Evolutionary conservation across 768 basidiomycete genomes (phyloP).

Genomic region (Tulasnella sp.): DNA sequence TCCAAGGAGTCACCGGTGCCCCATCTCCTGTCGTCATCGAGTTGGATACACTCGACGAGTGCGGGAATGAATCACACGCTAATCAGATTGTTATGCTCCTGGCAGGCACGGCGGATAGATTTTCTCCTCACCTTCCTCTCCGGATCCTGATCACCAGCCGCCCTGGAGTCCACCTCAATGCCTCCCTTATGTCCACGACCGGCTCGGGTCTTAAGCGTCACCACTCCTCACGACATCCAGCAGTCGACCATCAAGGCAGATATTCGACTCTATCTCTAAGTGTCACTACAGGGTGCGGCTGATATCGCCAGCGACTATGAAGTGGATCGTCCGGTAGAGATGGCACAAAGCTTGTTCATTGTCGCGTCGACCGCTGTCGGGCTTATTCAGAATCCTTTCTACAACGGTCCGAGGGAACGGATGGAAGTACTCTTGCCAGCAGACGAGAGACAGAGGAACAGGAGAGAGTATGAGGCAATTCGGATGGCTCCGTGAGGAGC

Average conservation of each 20-base stretch:
- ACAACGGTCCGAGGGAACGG: too few species aligned
- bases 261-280: constrained; percentile 10
- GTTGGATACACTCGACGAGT: constrained; percentile 32
- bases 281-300: neutral
- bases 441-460: too few species aligned
- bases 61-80: constrained; percentile 15
- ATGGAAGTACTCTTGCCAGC: too few species aligned
- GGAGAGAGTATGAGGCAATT: too few species aligned
- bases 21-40: constrained; percentile 24
- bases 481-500: too few species aligned
- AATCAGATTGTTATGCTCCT: constrained; percentile 23
- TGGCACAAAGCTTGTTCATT: neutral
- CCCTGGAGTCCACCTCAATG: constrained; percentile 24
- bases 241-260: neutral
- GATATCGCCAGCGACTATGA: neutral
- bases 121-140: constrained; percentile 14
- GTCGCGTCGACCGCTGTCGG: constrained; percentile 6
- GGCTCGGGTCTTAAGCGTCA: neutral
- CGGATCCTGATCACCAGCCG: constrained; percentile 29
- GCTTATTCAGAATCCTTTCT: neutral
- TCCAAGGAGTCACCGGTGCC: neutral
- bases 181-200: neutral
- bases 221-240: constrained; percentile 14
- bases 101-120: constrained; percentile 1
- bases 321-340: neutral